Evolutionary conservation across 345 rosid species (phyloP).

Genomic region (Sapria himalayana): DNA sequence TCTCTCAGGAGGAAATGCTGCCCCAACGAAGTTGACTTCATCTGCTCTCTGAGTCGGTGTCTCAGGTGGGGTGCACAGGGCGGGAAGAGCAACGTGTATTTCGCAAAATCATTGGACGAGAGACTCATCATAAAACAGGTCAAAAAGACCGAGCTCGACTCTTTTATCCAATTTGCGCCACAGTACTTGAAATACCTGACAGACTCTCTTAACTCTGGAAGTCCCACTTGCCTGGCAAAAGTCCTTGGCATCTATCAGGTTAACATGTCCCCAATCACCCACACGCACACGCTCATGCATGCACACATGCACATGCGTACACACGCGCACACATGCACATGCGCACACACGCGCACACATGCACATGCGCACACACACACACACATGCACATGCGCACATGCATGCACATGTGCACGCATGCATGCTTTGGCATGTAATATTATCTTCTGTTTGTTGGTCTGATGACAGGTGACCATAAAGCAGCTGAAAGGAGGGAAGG

Average conservation of each 20-base stretch:
- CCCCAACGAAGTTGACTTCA: slow-evolving; percentile 54
- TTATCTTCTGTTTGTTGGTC: slow-evolving; percentile 1
- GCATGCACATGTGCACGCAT: not conserved
- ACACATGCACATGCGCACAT: too few relatives aligned
- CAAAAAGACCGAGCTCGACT: slow-evolving; percentile 63
- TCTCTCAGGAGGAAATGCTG: slow-evolving; percentile 65
- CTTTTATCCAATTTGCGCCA: slow-evolving; percentile 80
- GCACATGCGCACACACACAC: too few relatives aligned
- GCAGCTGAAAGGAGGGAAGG: slow-evolving; percentile 67
- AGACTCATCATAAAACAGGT: slow-evolving; percentile 92
- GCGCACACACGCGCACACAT: too few relatives aligned
- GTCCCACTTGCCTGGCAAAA: slow-evolving; percentile 98
- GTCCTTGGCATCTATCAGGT: slow-evolving; percentile 98
- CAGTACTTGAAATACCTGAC: slow-evolving; percentile 64
- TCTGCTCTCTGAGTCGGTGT: slow-evolving; percentile 77
- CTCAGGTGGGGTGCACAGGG: slow-evolving; percentile 91
- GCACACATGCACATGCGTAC: too few relatives aligned
- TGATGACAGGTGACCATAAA: slow-evolving; percentile 54
- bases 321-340: too few relatives aligned
- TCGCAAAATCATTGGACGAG: slow-evolving; percentile 84
- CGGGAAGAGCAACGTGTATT: slow-evolving; percentile 91
- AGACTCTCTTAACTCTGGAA: slow-evolving; percentile 40
- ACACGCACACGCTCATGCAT: not conserved
- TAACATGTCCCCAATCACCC: slow-evolving; percentile 7
- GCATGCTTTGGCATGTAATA: too few relatives aligned